phyloP scores from a whole-genome alignment of 805 yeast genomes.

The Saccharomycopsis vini region DNA sequence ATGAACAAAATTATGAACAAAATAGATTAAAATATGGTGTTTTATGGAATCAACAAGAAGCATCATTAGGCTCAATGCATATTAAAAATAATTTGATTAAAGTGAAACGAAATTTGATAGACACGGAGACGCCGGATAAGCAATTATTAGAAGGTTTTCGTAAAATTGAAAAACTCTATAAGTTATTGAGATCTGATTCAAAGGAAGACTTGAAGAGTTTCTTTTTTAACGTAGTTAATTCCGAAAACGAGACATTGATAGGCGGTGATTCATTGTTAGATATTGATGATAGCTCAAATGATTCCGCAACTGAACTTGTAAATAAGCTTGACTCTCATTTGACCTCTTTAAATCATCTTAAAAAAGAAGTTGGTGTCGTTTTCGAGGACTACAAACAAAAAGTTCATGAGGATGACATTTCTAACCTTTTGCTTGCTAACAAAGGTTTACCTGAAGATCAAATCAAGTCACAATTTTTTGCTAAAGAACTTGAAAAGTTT shows the following conservation, averaged over 20 bases:
- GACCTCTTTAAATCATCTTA: conserved; percentile 52
- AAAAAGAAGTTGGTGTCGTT: conserved; percentile 52
- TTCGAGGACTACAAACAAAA: conserved; percentile 57
- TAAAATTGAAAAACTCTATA: conserved; percentile 20
- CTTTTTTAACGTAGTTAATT: conserved; percentile 1
- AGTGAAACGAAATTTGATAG: conserved; percentile 49
- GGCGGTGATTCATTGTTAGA: conserved; percentile 30
- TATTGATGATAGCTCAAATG: conserved; percentile 41
- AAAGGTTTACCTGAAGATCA: conserved; percentile 50
- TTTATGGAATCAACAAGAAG: conserved; percentile 32
- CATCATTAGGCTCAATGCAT: conserved; percentile 29
- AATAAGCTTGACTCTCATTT: conserved; percentile 46
- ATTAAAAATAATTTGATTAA: conserved; percentile 47
- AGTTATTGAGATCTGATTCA: conserved; percentile 21
- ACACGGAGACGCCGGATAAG: conserved; percentile 53
- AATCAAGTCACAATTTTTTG: conserved; percentile 46
- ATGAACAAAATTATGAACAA: conserved; percentile 29
- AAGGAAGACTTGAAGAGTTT: conserved; percentile 11
- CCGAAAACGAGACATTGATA: neutral
- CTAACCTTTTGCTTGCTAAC: conserved; percentile 62
- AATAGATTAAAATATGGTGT: conserved; percentile 30
- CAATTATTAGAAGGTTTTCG: conserved; percentile 33
- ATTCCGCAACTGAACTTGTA: conserved; percentile 30
- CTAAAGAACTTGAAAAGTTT: conserved; percentile 69
- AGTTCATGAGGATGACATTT: conserved; percentile 77